Evolutionary conservation across 495 filamentous ascomycete species (phyloP), one percentile per base, ranked within the genome.

Genomic region (Chaetomium fimeti): DNA sequence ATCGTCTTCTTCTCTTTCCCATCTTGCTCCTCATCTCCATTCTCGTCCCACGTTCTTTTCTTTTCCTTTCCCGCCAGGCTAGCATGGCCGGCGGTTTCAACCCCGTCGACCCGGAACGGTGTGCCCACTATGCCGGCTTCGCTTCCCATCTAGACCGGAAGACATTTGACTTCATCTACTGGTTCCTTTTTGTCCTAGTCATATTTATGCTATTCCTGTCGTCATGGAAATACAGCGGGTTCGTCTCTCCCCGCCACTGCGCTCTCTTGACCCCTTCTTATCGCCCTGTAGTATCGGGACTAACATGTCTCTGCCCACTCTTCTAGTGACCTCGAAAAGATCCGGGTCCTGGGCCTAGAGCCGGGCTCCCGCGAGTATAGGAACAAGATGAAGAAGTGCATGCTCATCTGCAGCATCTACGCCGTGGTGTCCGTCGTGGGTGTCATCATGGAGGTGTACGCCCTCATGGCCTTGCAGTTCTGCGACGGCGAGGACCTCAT

Each of bases 401-500:
- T 80, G 43, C 25, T 66, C 20, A 62, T 80, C 29, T 78, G 74
- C 59, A 29, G 68, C 55, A 43, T 62, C 16, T 78, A 75, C 60
- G 62, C 77, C 28, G 6, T 69, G 11, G 25, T 77, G 5, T 73
- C 76, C 2, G 66, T 76, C 15, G 67, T 73, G 20, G 38, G 74
- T 13, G 63, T 78, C 20, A 71, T 79, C 25, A 72, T 83, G 64
- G 77, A 81, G 63, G 76, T 79, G 8, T 79, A 74, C 54, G 70
- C 75, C 7, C 71, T 77, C 1, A 59, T 81, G 20, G 75, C 76
- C 2, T 63, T 83, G 51, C 73, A 79, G 56, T 82, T 80, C 62
- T 83, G 81, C 68, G 75, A 81, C 55, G 75, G 76, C 13, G 80
- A 83, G 62, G 78, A 81, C 64, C 71, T 81, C 58, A 78, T 81